Conservation (phyloP, 2,329 filamentous ascomycete genomes). For the Alternaria burnsii region DNA sequence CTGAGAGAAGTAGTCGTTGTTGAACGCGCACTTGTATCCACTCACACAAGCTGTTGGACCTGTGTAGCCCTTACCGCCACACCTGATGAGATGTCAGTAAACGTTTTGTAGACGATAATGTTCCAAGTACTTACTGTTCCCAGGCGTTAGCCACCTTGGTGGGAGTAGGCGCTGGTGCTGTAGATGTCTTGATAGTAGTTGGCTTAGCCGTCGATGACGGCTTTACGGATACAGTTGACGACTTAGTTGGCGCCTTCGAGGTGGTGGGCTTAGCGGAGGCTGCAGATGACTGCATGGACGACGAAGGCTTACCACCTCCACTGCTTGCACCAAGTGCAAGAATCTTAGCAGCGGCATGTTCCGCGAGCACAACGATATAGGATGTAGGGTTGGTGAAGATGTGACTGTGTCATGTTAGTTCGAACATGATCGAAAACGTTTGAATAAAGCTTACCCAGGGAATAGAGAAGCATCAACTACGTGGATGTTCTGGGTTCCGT, state of each 20-base stretch:
- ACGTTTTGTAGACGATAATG: background rate
- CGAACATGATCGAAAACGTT: background rate
- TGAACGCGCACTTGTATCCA: conserved; percentile 20
- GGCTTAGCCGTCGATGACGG: background rate
- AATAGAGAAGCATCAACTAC: conserved; percentile 60
- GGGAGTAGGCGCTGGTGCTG: background rate
- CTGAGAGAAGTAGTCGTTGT: conserved; percentile 19
- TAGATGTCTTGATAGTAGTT: background rate
- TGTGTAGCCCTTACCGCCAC: conserved; percentile 28
- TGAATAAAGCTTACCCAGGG: conserved; percentile 46
- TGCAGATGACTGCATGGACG: conserved; percentile 4
- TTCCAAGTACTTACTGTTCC: conserved; percentile 8
- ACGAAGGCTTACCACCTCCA: conserved; percentile 15
- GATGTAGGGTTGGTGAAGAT: conserved; percentile 51
- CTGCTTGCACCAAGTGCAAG: conserved; percentile 32
- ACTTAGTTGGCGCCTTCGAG: conserved; percentile 7
- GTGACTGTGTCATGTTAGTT: conserved; percentile 34
- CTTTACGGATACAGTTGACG: conserved; percentile 1
- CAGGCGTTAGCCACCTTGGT: conserved; percentile 5
- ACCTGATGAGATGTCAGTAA: conserved; percentile 21
- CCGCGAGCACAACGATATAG: conserved; percentile 48
- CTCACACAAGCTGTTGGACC: conserved; percentile 29
- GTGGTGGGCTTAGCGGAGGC: conserved; percentile 12
- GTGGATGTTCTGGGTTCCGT: conserved; percentile 57
- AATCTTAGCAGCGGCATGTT: conserved; percentile 52